phyloP scores from a whole-genome alignment of 2,329 filamentous ascomycete species.

The Zymoseptoria tritici region DNA sequence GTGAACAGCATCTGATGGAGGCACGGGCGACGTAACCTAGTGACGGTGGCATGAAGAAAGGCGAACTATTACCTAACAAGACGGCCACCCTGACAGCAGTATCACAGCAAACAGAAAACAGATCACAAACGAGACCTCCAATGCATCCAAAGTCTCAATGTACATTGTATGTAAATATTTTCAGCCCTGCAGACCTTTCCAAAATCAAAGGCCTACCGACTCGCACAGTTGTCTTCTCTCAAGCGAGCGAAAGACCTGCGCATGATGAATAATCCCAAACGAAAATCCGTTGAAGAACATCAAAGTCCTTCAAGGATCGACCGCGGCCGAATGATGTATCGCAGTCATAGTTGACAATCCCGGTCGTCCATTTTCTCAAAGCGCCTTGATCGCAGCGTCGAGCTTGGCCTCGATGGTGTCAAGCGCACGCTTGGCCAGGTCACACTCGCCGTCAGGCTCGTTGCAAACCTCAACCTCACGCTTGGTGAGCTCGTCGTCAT shows the following conservation, averaged over 20 bases:
- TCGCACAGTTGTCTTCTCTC: neutral
- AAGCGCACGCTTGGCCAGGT: conserved; percentile 8
- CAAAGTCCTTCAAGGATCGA: neutral
- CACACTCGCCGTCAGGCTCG: conserved; percentile 14
- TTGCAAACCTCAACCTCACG: conserved; percentile 8
- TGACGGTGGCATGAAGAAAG: too few relatives aligned
- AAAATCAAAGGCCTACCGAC: neutral
- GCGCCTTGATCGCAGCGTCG: conserved; percentile 6
- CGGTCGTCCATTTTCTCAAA: neutral
- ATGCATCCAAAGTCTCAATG: neutral
- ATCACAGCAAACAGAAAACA: neutral
- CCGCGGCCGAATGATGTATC: neutral
- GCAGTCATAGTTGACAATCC: neutral
- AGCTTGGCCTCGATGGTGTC: conserved; percentile 13
- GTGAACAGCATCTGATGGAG: neutral
- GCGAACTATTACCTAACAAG: too few relatives aligned
- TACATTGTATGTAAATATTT: neutral
- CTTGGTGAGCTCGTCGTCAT: conserved; percentile 1
- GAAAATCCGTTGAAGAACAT: neutral
- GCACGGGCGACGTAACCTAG: neutral
- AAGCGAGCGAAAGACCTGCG: neutral
- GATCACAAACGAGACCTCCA: neutral
- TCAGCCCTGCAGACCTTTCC: neutral
- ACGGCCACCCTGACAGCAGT: neutral
- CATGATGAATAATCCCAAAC: neutral